Conservation (phyloP, 2,329 filamentous ascomycete genomes). For the Podosphaera aphanis region DNA sequence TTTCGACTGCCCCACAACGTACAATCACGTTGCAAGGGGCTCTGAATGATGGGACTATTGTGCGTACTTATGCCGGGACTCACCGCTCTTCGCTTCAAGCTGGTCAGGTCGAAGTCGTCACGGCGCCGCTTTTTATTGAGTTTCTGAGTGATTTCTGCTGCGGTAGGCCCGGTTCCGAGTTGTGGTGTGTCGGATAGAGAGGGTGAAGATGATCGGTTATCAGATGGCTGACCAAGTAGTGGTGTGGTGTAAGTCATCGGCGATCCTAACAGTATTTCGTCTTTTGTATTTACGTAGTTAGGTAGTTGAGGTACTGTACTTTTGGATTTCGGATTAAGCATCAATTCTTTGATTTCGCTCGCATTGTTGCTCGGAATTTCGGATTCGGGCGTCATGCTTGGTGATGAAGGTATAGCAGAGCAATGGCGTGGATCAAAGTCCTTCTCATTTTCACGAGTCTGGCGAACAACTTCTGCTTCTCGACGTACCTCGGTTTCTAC, state of each 20-base stretch:
- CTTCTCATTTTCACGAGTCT: constrained; percentile 75
- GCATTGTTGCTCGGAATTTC: background rate
- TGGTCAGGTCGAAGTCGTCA: constrained; percentile 69
- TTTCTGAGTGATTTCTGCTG: constrained; percentile 54
- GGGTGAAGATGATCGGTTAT: constrained; percentile 12
- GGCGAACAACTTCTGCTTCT: constrained; percentile 86
- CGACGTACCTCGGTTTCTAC: constrained; percentile 72
- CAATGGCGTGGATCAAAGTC: constrained; percentile 28
- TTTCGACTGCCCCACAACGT: constrained; percentile 51
- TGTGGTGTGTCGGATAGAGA: constrained; percentile 15
- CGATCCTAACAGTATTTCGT: constrained; percentile 30
- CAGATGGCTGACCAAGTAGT: constrained; percentile 6
- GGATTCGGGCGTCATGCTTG: constrained; percentile 15
- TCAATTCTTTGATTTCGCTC: background rate
- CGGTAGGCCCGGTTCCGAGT: constrained; percentile 27
- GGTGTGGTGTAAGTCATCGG: constrained; percentile 11
- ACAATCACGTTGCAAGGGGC: constrained; percentile 50
- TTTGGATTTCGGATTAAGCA: constrained; percentile 17
- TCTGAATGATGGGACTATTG: constrained; percentile 72
- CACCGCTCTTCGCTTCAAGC: constrained; percentile 78
- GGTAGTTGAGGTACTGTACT: background rate
- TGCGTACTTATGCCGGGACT: constrained; percentile 78
- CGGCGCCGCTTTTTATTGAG: constrained; percentile 70
- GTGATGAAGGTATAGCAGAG: background rate
- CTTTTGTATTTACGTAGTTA: constrained; percentile 24